Base-by-base conservation (phyloP, 2,329 filamentous ascomycete species). In the Colletotrichum melonis region DNA sequence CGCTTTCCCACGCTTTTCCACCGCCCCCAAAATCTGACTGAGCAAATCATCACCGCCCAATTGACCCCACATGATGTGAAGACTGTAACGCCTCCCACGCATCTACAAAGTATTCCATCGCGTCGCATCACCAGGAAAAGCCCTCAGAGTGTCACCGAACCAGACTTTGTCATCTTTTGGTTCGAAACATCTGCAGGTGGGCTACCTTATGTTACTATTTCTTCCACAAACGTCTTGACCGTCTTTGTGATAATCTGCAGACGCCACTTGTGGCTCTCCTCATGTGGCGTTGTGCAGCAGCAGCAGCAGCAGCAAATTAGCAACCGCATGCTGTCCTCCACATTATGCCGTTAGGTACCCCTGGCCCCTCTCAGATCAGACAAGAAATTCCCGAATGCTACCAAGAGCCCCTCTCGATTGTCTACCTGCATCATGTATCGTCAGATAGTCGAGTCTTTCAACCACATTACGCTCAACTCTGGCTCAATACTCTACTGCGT, bases 111-210 rank as follows among this genome's bases (percentile, higher is more conserved):
- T 42, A 42, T 19, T 42, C 26, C 49, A 26, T 46, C 52, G 19
- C 55, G 30, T 28, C n/a, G 49, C 32, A 46, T 49, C 32, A 67
- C 65, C 38, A 42, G 38, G n/a, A 49, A n/a, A 68, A 22, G 42
- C 14, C 28, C 58, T 46, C 46, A 30, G 14, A 63, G 22, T n/a
- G 52, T 28, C 16, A 49, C n/a, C 32, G 65, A 64, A 55, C 69
- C 65, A 72, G 24, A 64, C 49, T 52, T 46, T 49, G 56, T n/a
- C 16, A 57, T 19, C 56, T 12, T 73, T 46, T 71, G 56, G 67
- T 35, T 71, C 67, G 56, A 66, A 71, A 71, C 62, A 66, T 54
- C 16, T 49, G 28, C 26, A 38, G 42, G 42, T n/a, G 42, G 42
- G 42, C 42, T n/a, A n/a, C 28, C 62, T 30, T 57, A 38, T 35